Evolutionary conservation across 2,329 filamentous ascomycete genomes (phyloP).

Genomic region (Fusarium citri): DNA sequence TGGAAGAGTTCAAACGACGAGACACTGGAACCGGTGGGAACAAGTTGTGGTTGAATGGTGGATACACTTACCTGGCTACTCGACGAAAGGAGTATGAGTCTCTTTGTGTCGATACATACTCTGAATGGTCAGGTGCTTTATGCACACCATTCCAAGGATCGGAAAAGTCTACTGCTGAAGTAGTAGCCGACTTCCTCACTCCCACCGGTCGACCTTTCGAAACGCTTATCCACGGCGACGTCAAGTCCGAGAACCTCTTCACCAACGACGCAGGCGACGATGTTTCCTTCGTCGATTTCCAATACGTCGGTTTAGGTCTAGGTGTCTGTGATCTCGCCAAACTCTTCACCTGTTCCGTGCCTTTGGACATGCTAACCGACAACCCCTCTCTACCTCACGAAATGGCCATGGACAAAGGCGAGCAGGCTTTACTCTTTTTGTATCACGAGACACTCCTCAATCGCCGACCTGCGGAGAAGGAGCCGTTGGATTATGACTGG

Average conservation of each 20-base stretch:
- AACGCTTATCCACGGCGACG: conserved; percentile 74
- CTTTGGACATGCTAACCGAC: conserved; percentile 61
- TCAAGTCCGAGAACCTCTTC: conserved; percentile 77
- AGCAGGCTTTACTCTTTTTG: conserved; percentile 61
- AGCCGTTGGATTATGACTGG: conserved; percentile 61
- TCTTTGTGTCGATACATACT: conserved; percentile 59
- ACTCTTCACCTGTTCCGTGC: conserved; percentile 74
- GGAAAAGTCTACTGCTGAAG: conserved; percentile 59
- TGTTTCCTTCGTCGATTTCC: conserved; percentile 76
- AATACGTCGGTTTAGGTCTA: conserved; percentile 73
- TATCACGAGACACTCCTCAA: conserved; percentile 59
- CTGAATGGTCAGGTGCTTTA: conserved; percentile 66
- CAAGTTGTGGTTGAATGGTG: conserved; percentile 72
- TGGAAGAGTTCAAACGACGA: conserved; percentile 61
- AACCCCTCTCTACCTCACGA: conserved; percentile 48
- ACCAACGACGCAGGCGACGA: conserved; percentile 60
- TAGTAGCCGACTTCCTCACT: conserved; percentile 63
- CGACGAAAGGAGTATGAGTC: conserved; percentile 65
- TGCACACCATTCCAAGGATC: conserved; percentile 51
- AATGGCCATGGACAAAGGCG: conserved; percentile 63
- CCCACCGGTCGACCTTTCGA: conserved; percentile 59
- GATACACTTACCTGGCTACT: conserved; percentile 76
- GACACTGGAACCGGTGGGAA: conserved; percentile 23
- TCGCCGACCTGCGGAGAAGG: background rate
- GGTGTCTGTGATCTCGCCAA: conserved; percentile 76